A percentile compares a stretch with the other conserved stretches of the same genome.
phyloP scores from a whole-genome alignment of 1,139 yeast species.

The Taphrina pruni region DNA sequence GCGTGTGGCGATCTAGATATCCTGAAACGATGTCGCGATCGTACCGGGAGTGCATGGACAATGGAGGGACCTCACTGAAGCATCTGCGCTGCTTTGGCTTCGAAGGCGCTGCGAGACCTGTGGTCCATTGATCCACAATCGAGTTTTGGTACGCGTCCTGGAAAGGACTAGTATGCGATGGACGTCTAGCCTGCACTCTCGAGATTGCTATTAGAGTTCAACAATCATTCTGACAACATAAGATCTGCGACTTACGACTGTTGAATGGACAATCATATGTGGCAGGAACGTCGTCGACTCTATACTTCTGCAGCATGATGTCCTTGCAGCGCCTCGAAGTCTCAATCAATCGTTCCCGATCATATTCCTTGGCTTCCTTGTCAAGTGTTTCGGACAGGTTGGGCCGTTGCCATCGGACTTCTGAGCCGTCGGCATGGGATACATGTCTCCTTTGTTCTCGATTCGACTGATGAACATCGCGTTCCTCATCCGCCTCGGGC shows the following conservation, averaged over 20 bases:
- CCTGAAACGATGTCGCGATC: constrained; percentile 2
- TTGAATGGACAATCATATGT: constrained; percentile 17
- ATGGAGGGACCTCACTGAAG: constrained; percentile 1
- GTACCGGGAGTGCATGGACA: constrained; percentile 5
- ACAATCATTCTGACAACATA: not conserved
- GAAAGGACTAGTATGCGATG: not conserved
- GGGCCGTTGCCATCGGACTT: not conserved
- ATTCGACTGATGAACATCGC: not conserved
- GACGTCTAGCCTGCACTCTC: not conserved
- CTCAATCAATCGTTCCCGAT: not conserved
- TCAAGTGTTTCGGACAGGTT: not conserved
- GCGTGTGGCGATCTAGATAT: not conserved
- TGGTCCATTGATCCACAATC: not conserved
- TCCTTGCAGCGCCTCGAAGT: constrained; percentile 13
- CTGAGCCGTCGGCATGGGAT: not conserved
- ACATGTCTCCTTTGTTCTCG: not conserved
- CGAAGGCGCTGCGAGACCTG: not conserved
- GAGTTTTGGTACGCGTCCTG: not conserved
- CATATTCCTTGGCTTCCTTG: constrained; percentile 2
- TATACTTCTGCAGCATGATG: constrained; percentile 12
- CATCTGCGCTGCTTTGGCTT: not conserved
- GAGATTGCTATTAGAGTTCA: not conserved
- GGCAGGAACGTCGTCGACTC: constrained; percentile 7
- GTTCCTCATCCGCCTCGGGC: not conserved
- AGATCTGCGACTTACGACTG: not conserved